These are phyloP conservation scores for Cerrena zonata DNA, from an alignment of 1,284 basidiomycete species.

Conservation along the genomic window DNA sequence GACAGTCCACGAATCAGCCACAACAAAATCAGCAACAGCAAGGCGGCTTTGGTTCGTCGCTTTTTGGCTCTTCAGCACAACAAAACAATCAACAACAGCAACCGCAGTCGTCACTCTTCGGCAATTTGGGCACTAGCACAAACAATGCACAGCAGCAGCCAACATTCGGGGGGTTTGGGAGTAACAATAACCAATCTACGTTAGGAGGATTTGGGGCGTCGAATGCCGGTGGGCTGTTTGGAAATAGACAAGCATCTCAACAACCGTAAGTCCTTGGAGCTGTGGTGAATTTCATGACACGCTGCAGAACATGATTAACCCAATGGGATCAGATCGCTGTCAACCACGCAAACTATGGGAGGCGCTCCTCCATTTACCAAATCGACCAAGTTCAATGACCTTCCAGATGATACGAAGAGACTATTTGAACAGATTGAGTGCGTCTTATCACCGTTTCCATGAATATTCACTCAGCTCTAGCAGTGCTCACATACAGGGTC, in stretches of 20 bases:
- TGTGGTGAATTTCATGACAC: neutral
- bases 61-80: conserved; percentile 10
- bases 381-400: conserved; percentile 78
- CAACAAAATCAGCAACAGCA: conserved; percentile 3
- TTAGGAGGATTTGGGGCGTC: conserved; percentile 19
- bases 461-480: neutral
- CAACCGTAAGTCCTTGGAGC: conserved; percentile 19
- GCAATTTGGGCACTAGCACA: neutral
- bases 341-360: conserved; percentile 20
- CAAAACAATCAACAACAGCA: neutral
- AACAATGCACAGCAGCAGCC: conserved; percentile 5
- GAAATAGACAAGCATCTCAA: conserved; percentile 14
- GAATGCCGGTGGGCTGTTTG: conserved; percentile 11
- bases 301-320: neutral
- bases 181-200: conserved; percentile 25
- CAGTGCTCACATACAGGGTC: conserved; percentile 57
- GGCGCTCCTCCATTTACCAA: conserved; percentile 56
- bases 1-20: conserved; percentile 19
- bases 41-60: conserved; percentile 2
- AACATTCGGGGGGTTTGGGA: conserved; percentile 6
- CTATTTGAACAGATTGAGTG: conserved; percentile 71
- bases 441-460: conserved; percentile 16
- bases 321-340: conserved; percentile 3
- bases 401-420: conserved; percentile 64
- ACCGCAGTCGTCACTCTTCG: conserved; percentile 6